These are phyloP conservation scores for Psilocybe mexicana DNA, from an alignment of 1,284 basidiomycete species.

Conservation along the genomic window DNA sequence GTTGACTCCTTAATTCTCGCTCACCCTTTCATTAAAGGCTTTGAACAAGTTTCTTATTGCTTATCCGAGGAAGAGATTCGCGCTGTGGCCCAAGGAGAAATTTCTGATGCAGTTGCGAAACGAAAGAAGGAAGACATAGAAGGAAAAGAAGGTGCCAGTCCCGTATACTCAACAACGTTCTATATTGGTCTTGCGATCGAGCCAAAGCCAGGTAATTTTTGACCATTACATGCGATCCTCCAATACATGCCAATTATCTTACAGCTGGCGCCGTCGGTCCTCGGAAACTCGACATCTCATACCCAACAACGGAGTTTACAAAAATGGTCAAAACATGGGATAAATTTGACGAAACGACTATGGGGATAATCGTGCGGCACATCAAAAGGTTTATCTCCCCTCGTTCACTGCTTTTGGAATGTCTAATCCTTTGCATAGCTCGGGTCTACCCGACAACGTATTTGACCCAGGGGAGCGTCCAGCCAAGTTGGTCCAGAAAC, in stretches of 20 bases:
- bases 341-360: slow-evolving; percentile 87
- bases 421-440: slow-evolving; percentile 42
- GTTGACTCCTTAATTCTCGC: slow-evolving; percentile 90
- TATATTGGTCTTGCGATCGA: slow-evolving; percentile 96
- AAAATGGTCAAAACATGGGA: slow-evolving; percentile 96
- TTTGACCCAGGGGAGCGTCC: slow-evolving; percentile 82
- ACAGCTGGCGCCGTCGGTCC: slow-evolving; percentile 69
- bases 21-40: slow-evolving; percentile 95
- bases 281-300: slow-evolving; percentile 92
- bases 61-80: slow-evolving; percentile 85
- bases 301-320: slow-evolving; percentile 96
- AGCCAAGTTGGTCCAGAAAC: slow-evolving; percentile 65
- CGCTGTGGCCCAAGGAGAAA: slow-evolving; percentile 87
- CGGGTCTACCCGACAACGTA: slow-evolving; percentile 78
- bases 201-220: slow-evolving; percentile 77
- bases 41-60: slow-evolving; percentile 87
- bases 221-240: slow-evolving; percentile 11
- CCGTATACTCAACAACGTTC: slow-evolving; percentile 92
- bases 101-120: slow-evolving; percentile 69
- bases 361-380: slow-evolving; percentile 94
- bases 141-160: slow-evolving; percentile 73
- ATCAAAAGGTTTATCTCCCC: slow-evolving; percentile 76
- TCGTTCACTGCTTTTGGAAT: slow-evolving; percentile 10
- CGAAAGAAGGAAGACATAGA: slow-evolving; percentile 82
- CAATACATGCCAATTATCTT: slow-evolving; percentile 3